These are phyloP conservation scores for Sugiyamaella pinicola DNA, from an alignment of 1,139 yeast species.

Conservation along the genomic window DNA sequence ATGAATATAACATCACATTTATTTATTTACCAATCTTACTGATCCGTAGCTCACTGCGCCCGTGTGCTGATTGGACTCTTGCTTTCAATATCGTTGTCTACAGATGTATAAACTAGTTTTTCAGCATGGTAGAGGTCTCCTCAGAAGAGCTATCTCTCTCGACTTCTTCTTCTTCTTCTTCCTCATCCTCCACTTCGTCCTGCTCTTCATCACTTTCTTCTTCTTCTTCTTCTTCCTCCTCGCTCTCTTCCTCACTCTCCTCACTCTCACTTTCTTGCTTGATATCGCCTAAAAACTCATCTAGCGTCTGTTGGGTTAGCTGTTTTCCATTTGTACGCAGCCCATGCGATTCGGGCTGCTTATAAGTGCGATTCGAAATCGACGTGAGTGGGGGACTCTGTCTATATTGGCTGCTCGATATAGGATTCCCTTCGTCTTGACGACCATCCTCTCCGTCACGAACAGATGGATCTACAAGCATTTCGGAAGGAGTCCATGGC, in stretches of 20 bases:
- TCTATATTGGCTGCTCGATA: slow-evolving; percentile 15
- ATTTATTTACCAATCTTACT: background rate
- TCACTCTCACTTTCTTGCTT: slow-evolving; percentile 33
- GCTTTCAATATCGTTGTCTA: background rate
- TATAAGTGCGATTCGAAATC: slow-evolving; percentile 21
- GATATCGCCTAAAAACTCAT: slow-evolving; percentile 77
- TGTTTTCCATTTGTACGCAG: slow-evolving; percentile 34
- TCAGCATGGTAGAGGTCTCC: slow-evolving; percentile 18
- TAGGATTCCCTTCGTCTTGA: slow-evolving; percentile 18
- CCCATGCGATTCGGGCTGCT: slow-evolving; percentile 25
- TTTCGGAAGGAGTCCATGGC: slow-evolving; percentile 37
- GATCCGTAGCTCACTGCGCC: no score
- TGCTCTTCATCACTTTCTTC: slow-evolving; percentile 37
- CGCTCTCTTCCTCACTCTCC: slow-evolving; percentile 25
- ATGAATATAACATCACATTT: slow-evolving; percentile 6
- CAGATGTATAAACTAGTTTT: no score
- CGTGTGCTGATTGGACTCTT: background rate
- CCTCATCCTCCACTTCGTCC: slow-evolving; percentile 35
- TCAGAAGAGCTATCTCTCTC: slow-evolving; percentile 31
- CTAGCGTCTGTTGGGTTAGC: slow-evolving; percentile 72
- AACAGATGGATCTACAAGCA: slow-evolving; percentile 35
- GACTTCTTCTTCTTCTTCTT: slow-evolving; percentile 31
- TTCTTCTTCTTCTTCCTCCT: slow-evolving; percentile 30
- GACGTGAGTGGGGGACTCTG: slow-evolving; percentile 21
- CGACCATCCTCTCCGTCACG: slow-evolving; percentile 35